Evolutionary conservation across 345 rosid genomes (phyloP), one percentile per base, ranked within the genome.

Genomic region (Moricandia arvensis): DNA sequence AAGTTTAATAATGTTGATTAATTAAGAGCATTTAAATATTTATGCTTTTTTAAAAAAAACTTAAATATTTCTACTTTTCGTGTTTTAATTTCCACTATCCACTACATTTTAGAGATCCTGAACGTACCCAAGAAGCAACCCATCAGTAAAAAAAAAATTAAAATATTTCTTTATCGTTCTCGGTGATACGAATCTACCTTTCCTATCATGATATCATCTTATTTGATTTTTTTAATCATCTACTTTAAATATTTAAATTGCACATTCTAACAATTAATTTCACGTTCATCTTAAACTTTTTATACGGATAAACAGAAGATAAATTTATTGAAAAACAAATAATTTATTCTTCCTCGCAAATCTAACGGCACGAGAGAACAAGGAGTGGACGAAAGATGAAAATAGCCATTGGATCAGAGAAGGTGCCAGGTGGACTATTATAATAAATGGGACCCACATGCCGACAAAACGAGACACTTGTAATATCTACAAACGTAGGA

Each of bases 41-140:
- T 29, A 6, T 21, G 24, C 2, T 21, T 21, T 21, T 21, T 21
- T 21, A 21, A 34, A 33, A 64, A 12, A 75, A 43, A 4, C 11
- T 43, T 43, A 43, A 41, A 53, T 8, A 26, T 55, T 35, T 55
- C 24, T 54, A 15, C 43, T 27, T 68, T 54, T 34, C 1, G 5
- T 15, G 5, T 12, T 30, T 21, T 21, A 21, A 21, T 21, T 21
- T 21, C 24, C 31, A 29, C 7, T 17, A 30, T 63, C 72, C 72
- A 64, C 60, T 43, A 66, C 33, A 41, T 70, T 74, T 76, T 68
- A 63, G 57, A 75, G 83, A 80, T 84, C 81, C 88, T 73, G 79
- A 78, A 81, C 84, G 93, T 83, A 83, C 82, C 75, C 58, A 27
- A 69, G 75, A 84, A 85, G 89, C 81, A 84, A 80, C 41, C 55